Percentiles rank a stretch among this genome's conserved stretches.
These are phyloP conservation scores for Coniochaeta sp. DNA, from an alignment of 2,329 filamentous ascomycete genomes.

Conservation along the genomic window DNA sequence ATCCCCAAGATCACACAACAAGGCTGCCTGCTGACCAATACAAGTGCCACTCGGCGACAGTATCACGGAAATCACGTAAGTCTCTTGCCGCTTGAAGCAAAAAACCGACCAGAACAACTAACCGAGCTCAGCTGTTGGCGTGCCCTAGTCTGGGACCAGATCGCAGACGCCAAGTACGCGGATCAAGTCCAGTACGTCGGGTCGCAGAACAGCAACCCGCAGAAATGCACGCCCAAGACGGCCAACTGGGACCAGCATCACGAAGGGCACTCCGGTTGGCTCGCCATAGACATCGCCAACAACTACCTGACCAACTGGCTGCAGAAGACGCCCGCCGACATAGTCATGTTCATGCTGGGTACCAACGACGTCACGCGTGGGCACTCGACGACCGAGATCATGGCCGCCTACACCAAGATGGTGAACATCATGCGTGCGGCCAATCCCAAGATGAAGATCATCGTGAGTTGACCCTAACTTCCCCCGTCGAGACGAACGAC, in stretches of 20 bases:
- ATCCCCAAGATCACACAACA: not conserved
- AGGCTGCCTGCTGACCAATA: not conserved
- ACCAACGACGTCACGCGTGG: conserved; percentile 34
- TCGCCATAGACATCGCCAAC: conserved; percentile 34
- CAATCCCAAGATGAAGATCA: conserved; percentile 31
- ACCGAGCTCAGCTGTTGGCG: conserved; percentile 33
- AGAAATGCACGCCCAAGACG: conserved; percentile 25
- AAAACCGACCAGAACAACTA: no score
- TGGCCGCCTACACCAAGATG: conserved; percentile 32
- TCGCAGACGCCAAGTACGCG: conserved; percentile 25
- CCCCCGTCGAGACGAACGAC: not conserved
- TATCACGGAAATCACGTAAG: conserved; percentile 35
- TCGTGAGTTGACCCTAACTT: conserved; percentile 20
- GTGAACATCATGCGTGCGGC: conserved; percentile 26
- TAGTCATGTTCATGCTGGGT: conserved; percentile 38
- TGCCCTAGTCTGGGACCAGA: conserved; percentile 30
- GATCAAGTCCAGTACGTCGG: conserved; percentile 33
- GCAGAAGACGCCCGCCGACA: conserved; percentile 26
- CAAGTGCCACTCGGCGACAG: conserved; percentile 35
- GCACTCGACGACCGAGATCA: conserved; percentile 23
- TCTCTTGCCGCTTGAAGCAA: no score
- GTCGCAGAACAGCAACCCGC: conserved; percentile 28
- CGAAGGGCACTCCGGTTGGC: conserved; percentile 36
- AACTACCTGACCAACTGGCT: conserved; percentile 32
- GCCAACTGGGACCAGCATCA: conserved; percentile 30